Evolutionary conservation across 2,329 filamentous ascomycete species (phyloP).

Genomic region (Colletotrichum godetiae): DNA sequence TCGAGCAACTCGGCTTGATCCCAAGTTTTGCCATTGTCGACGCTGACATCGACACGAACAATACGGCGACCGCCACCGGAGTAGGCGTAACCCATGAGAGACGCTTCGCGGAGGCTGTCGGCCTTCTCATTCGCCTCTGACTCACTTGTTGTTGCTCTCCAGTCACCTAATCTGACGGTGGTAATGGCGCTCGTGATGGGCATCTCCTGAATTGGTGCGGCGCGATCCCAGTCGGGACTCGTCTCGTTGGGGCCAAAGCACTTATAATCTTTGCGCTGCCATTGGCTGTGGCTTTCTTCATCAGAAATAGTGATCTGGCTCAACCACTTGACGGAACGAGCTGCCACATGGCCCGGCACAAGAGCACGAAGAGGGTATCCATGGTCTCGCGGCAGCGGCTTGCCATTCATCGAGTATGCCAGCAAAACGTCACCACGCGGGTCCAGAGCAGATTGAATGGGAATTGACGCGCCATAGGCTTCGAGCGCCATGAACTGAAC

Average conservation of each 20-base stretch:
- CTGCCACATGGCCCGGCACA: constrained; percentile 74
- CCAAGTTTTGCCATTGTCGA: constrained; percentile 74
- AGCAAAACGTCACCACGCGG: constrained; percentile 73
- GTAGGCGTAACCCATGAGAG: constrained; percentile 73
- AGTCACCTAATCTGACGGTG: constrained; percentile 54
- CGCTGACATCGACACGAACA: constrained; percentile 74
- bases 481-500: constrained; percentile 70
- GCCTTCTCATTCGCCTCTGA: not conserved
- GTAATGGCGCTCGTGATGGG: constrained; percentile 77
- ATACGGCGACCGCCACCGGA: constrained; percentile 75
- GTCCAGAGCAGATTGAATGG: constrained; percentile 67
- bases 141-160: constrained; percentile 35
- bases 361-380: constrained; percentile 73
- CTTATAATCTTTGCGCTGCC: constrained; percentile 77
- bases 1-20: constrained; percentile 70
- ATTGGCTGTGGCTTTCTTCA: constrained; percentile 74
- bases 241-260: constrained; percentile 73
- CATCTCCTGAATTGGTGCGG: constrained; percentile 75
- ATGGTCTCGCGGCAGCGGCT: constrained; percentile 71
- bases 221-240: constrained; percentile 70
- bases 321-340: constrained; percentile 77
- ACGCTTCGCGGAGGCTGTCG: constrained; percentile 40
- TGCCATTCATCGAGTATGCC: constrained; percentile 76
- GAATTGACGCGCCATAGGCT: constrained; percentile 71
- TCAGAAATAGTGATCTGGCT: constrained; percentile 72